Evolutionary conservation across 2,329 filamentous ascomycete species (phyloP).

Genomic region (Diatrype stigma): DNA sequence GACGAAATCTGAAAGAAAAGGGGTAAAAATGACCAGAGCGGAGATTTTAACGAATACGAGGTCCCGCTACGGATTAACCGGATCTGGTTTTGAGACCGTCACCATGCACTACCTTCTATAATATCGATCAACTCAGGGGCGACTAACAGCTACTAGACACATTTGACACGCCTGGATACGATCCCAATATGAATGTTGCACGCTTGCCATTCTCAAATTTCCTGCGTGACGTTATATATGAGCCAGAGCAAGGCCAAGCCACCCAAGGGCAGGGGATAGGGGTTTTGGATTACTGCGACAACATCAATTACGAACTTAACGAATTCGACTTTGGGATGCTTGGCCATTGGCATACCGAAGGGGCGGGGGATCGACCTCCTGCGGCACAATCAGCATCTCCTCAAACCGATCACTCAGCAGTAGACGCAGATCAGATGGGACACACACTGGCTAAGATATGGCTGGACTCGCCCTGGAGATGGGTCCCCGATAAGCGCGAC

Average conservation of each 20-base stretch:
- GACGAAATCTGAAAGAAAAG: not conserved
- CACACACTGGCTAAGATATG: slow-evolving; percentile 44
- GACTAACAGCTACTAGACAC: slow-evolving; percentile 6
- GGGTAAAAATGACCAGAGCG: not conserved
- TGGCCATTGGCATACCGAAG: slow-evolving; percentile 44
- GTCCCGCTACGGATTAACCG: not conserved
- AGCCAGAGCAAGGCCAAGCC: slow-evolving; percentile 35
- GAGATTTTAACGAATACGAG: no score
- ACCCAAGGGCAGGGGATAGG: slow-evolving; percentile 38
- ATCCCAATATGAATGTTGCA: slow-evolving; percentile 24
- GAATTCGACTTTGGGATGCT: slow-evolving; percentile 49
- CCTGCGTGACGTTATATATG: slow-evolving; percentile 46
- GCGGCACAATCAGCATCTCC: slow-evolving; percentile 23
- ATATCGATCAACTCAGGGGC: slow-evolving; percentile 9
- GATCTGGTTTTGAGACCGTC: not conserved
- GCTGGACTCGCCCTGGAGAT: slow-evolving; percentile 49
- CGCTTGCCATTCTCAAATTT: slow-evolving; percentile 46
- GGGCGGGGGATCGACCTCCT: slow-evolving; percentile 22
- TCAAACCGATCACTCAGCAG: slow-evolving; percentile 31
- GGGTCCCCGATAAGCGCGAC: slow-evolving; percentile 42
- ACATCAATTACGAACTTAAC: slow-evolving; percentile 46
- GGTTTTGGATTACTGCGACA: slow-evolving; percentile 47
- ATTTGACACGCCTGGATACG: slow-evolving; percentile 8
- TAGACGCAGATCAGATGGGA: slow-evolving; percentile 43
- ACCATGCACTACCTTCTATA: not conserved